Percentiles rank a stretch among this genome's conserved stretches.
phyloP scores from a whole-genome alignment of 176 grass and related monocot species.

The Thinopyrum elongatum region DNA sequence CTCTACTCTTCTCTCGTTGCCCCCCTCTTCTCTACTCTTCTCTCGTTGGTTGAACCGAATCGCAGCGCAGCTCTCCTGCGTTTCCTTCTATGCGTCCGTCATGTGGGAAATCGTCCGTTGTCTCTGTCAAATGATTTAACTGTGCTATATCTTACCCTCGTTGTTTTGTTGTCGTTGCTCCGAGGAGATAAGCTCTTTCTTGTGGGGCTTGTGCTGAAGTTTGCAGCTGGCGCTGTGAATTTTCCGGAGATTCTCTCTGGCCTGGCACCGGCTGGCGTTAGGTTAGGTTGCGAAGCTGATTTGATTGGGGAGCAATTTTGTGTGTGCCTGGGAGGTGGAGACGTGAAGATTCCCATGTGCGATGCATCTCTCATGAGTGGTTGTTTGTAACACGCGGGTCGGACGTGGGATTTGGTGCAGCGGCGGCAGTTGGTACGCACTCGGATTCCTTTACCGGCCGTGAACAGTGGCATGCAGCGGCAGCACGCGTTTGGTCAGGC shows the following conservation, averaged over 20 bases:
- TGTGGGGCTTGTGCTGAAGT: too few relatives aligned
- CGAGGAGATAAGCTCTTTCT: background rate
- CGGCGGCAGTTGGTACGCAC: too few relatives aligned
- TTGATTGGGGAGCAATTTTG: background rate
- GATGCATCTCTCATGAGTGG: background rate
- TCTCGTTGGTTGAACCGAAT: slow-evolving; percentile 19
- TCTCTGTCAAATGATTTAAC: background rate
- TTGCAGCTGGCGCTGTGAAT: background rate
- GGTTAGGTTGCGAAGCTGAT: background rate
- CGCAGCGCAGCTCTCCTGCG: slow-evolving; percentile 35
- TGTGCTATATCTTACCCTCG: background rate
- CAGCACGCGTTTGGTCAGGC: background rate
- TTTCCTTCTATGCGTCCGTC: background rate
- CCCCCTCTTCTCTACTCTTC: background rate
- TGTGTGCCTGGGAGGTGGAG: background rate
- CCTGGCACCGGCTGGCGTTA: background rate
- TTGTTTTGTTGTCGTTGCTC: background rate
- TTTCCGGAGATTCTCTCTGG: background rate
- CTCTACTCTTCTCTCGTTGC: background rate
- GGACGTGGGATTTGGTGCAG: background rate
- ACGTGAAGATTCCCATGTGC: too few relatives aligned
- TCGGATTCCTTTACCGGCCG: too few relatives aligned
- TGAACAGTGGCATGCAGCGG: too few relatives aligned
- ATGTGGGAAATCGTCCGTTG: too few relatives aligned
- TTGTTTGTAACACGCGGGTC: background rate